These are phyloP conservation scores for Thecamonas trahens DNA, from an alignment of 78 protist genomes.

Conservation along the genomic window DNA sequence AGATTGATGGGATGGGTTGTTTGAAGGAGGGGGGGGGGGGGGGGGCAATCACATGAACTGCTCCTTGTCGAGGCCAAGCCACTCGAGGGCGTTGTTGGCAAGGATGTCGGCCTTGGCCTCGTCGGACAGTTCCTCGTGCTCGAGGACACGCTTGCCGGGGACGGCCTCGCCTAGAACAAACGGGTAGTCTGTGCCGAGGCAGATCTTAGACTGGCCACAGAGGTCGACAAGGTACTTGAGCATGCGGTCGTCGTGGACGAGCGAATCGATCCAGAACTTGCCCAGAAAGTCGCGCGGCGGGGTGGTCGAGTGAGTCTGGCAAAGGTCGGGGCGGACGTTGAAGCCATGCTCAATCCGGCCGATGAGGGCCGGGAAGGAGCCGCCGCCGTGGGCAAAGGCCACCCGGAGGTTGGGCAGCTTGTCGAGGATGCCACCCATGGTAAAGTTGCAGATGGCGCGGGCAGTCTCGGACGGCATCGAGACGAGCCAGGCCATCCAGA, in stretches of 20 bases:
- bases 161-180: slow-evolving; percentile 71
- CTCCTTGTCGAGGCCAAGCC: too few species aligned
- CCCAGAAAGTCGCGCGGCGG: slow-evolving; percentile 5
- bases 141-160: slow-evolving; percentile 66
- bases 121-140: not conserved
- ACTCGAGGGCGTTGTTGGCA: not conserved
- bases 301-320: slow-evolving; percentile 8
- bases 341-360: slow-evolving; percentile 85
- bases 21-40: too few species aligned
- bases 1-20: too few species aligned
- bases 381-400: slow-evolving; percentile 92
- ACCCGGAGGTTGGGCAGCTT: slow-evolving; percentile 63
- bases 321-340: slow-evolving; percentile 83
- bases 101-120: not conserved
- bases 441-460: slow-evolving; percentile 78
- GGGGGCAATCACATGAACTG: too few species aligned
- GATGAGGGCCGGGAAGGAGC: slow-evolving; percentile 74
- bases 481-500: slow-evolving; percentile 72
- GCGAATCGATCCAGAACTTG: slow-evolving; percentile 76
- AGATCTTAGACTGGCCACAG: slow-evolving; percentile 54
- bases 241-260: slow-evolving; percentile 72
- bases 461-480: slow-evolving; percentile 92
- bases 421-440: slow-evolving; percentile 81
- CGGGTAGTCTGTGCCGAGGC: slow-evolving; percentile 61
- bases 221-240: slow-evolving; percentile 50